These are phyloP conservation scores for Acmispon strigosus DNA, from an alignment of 306 rosid genomes.

Conservation along the genomic window DNA sequence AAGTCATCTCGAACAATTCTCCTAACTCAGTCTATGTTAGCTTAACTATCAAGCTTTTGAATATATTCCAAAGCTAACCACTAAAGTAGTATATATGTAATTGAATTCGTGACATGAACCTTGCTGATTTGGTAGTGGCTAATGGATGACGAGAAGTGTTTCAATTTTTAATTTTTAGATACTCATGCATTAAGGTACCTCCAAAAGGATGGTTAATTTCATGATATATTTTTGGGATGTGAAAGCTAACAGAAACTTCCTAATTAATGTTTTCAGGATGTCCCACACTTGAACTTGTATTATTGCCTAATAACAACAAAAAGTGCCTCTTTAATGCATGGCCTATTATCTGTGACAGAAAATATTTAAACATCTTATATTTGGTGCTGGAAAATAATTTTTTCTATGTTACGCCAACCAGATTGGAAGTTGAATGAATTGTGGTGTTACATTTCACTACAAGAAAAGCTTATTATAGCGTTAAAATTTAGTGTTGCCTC, in stretches of 20 bases:
- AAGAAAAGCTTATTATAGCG: too few relatives aligned
- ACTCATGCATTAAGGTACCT: not conserved
- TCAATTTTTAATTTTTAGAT: not conserved
- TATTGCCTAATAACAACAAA: constrained; percentile 23
- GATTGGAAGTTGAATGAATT: too few relatives aligned
- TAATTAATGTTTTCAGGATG: not conserved
- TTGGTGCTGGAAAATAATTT: not conserved
- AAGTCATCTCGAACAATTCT: constrained; percentile 15
- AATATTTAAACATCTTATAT: not conserved
- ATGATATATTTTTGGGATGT: not conserved
- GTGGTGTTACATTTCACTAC: too few relatives aligned
- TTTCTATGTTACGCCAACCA: not conserved
- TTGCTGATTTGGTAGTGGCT: not conserved
- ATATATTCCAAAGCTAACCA: not conserved
- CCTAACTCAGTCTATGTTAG: not conserved
- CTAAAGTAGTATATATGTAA: not conserved
- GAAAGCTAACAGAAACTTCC: constrained; percentile 22
- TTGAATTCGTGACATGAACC: constrained; percentile 13
- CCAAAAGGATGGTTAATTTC: not conserved
- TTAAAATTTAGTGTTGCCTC: too few relatives aligned
- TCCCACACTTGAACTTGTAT: constrained; percentile 3
- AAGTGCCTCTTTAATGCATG: not conserved
- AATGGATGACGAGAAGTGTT: constrained; percentile 14
- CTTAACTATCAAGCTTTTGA: constrained; percentile 13
- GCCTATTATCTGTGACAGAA: constrained; percentile 18